These are phyloP conservation scores for Citeromyces siamensis DNA, from an alignment of 1,139 yeast species.

Conservation along the genomic window DNA sequence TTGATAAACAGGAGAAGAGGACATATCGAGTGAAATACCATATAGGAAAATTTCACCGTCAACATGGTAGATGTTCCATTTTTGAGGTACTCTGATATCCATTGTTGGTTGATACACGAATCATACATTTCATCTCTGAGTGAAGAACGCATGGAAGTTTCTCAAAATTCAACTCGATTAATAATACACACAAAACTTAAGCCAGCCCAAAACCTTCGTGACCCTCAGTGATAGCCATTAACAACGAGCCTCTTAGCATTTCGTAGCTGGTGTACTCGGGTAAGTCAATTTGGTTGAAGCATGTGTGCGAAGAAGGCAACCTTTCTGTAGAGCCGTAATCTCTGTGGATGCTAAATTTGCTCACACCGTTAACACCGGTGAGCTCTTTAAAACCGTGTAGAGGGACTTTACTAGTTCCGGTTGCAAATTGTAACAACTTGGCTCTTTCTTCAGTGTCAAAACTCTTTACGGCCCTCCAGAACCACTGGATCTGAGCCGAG, in stretches of 20 bases:
- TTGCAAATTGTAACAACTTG: constrained; percentile 84
- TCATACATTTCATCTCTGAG: no score
- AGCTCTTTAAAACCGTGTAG: constrained; percentile 86
- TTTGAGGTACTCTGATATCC: background rate
- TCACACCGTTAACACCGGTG: constrained; percentile 78
- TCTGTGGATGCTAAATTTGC: constrained; percentile 82
- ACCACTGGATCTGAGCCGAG: constrained; percentile 89
- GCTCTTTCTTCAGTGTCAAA: constrained; percentile 94
- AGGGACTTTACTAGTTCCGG: constrained; percentile 97
- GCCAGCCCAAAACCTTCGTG: constrained; percentile 95
- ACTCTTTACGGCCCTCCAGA: constrained; percentile 96
- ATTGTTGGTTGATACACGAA: background rate
- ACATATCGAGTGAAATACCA: background rate
- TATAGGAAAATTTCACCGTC: background rate
- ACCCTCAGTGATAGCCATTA: constrained; percentile 88
- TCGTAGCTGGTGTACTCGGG: constrained; percentile 92
- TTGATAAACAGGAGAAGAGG: background rate
- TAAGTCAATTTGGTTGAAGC: constrained; percentile 88
- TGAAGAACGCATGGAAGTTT: no score
- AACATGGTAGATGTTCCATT: background rate
- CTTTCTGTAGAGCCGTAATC: constrained; percentile 83
- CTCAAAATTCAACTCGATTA: background rate
- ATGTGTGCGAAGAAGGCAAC: constrained; percentile 91
- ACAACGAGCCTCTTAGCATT: constrained; percentile 64
- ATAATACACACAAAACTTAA: constrained; percentile 7